Base-by-base conservation (phyloP, 306 rosid genomes). In the Medicago ruthenica region DNA sequence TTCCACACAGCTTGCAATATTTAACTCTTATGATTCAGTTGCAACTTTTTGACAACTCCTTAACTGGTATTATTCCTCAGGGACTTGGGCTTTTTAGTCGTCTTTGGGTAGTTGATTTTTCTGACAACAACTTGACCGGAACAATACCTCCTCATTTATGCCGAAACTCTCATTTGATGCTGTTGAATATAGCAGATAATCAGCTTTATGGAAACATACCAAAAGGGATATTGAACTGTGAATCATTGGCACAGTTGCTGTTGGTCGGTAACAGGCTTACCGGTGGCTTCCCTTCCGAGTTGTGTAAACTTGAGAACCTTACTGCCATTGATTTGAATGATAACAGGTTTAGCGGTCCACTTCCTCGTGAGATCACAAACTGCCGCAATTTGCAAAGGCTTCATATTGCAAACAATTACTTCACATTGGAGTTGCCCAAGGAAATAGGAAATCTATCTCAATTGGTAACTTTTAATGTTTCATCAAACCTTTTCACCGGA, bases 71-170 rank as follows among this genome's bases (percentile, higher is more conserved):
- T 74, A 88, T 96, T 86, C 98, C 99, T 65, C 80, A 1, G 44
- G 78, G 80, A 81, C 91, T 96, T 50, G 99, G 99, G 69, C 79
- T 71, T 48, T 44, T 68, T 67, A 87, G 96, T 83, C 79, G 21
- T 73, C 93, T 96, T 74, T 92, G 99, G 99, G 99, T 96, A n/a
- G 93, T 90, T 74, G 99, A 96, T 85, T 89, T 96, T 47, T 90
- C 97, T 7, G 82, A 79, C 66, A 90, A 96, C 85, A 66, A 53
- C 31, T 79, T 96, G 78, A 86, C 87, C 9, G 97, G 99, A 66
- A 79, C 67, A 54, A 88, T 96, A 50, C 98, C 99, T 16, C 89
- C 92, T 47, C 73, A 90, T 79, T 87, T 96, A 24, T 96, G 99
- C 80, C 87, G 15, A 51, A 70, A 79, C 62, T 96, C 96, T 40